Conservation (phyloP, 129 eudicot species). For the Sambucus nigra region DNA sequence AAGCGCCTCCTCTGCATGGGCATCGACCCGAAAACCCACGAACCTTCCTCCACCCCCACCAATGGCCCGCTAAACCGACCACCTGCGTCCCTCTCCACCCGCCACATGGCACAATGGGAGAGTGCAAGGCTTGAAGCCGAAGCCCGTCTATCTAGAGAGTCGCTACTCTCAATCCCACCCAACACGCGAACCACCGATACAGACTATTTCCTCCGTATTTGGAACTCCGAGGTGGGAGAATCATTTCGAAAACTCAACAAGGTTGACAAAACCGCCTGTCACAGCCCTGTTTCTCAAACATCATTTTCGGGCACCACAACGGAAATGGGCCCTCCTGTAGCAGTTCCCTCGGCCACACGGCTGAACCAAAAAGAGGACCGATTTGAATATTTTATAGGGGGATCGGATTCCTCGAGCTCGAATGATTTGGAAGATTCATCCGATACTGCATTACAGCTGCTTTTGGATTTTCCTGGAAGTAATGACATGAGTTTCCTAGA, state of each 20-base stretch:
- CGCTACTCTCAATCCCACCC: conserved; percentile 24
- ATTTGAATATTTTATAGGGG: not conserved
- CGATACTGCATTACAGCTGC: conserved; percentile 48
- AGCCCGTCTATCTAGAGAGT: conserved; percentile 69
- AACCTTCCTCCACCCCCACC: conserved; percentile 23
- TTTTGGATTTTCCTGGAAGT: conserved; percentile 58
- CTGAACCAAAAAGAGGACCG: not conserved
- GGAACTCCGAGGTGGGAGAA: conserved; percentile 92
- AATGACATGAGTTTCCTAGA: conserved; percentile 87
- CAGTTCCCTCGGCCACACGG: not conserved
- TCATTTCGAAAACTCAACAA: conserved; percentile 47
- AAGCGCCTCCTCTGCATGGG: conserved; percentile 73
- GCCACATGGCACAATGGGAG: conserved; percentile 99
- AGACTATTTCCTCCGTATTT: conserved; percentile 63
- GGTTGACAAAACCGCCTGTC: conserved; percentile 25
- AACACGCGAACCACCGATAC: conserved; percentile 17
- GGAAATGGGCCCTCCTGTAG: not conserved
- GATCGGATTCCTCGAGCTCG: conserved; percentile 40
- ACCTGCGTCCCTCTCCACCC: conserved; percentile 50
- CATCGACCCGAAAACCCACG: conserved; percentile 74
- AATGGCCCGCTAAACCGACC: conserved; percentile 4
- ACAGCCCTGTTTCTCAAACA: conserved; percentile 60
- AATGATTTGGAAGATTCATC: conserved; percentile 63
- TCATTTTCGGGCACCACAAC: conserved; percentile 9
- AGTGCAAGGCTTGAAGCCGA: conserved; percentile 92